These are phyloP conservation scores for Medicago arabica DNA, from an alignment of 306 rosid species.

Conservation along the genomic window DNA sequence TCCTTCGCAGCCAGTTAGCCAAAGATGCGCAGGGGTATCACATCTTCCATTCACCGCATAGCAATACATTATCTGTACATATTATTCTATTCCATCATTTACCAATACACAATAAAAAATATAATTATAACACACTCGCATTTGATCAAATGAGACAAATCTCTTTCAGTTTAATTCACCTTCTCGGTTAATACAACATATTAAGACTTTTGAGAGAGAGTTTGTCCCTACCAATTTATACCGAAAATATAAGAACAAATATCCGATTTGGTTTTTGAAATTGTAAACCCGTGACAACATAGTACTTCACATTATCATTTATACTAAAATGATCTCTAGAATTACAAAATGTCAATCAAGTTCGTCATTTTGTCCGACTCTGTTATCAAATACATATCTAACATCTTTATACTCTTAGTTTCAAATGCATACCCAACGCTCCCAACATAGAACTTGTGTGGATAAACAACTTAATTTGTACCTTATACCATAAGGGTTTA, in stretches of 20 bases:
- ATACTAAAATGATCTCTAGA: too few species aligned
- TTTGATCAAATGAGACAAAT: neutral
- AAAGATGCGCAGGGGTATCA: slow-evolving; percentile 73
- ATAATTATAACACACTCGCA: neutral
- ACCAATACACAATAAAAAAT: neutral
- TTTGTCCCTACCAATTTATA: too few species aligned
- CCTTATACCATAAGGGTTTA: too few species aligned
- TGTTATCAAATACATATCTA: too few species aligned
- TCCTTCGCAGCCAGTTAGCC: slow-evolving; percentile 87
- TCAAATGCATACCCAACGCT: too few species aligned
- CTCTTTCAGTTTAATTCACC: too few species aligned
- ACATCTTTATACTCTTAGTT: too few species aligned
- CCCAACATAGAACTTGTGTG: neutral
- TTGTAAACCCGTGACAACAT: too few species aligned
- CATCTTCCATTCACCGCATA: slow-evolving; percentile 87
- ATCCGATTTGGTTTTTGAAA: too few species aligned
- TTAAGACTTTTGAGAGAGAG: neutral
- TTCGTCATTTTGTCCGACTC: too few species aligned
- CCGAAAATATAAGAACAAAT: too few species aligned
- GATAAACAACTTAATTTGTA: too few species aligned
- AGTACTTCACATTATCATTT: neutral
- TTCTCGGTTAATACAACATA: neutral
- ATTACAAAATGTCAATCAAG: neutral
- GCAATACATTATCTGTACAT: slow-evolving; percentile 83
- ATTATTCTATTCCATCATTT: neutral